These are phyloP conservation scores for Ophiostoma montium DNA, from an alignment of 2,329 filamentous ascomycete genomes.

Conservation along the genomic window DNA sequence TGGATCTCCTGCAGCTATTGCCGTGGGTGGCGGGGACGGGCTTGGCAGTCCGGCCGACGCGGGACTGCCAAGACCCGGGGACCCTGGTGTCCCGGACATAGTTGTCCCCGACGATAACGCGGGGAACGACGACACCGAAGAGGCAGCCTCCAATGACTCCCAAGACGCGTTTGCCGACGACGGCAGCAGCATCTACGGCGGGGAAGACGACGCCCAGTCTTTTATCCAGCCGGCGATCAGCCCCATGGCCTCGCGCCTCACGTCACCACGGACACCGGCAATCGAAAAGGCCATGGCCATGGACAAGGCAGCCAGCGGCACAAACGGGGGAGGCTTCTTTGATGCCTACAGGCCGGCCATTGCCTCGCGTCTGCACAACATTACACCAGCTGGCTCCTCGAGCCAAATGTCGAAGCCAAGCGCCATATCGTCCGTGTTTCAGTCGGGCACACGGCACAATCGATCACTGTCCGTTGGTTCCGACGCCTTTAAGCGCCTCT, in stretches of 20 bases:
- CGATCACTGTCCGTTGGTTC: conserved; percentile 42
- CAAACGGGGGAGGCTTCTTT: conserved; percentile 19
- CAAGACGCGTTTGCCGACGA: conserved; percentile 17
- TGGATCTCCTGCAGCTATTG: neutral
- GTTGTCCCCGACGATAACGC: neutral
- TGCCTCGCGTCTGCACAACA: conserved; percentile 1
- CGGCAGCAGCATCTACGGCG: conserved; percentile 21
- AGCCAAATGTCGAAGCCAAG: neutral
- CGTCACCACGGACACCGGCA: conserved; percentile 39
- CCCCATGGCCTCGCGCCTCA: conserved; percentile 39
- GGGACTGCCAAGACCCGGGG: conserved; percentile 2
- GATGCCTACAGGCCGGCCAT: conserved; percentile 8
- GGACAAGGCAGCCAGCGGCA: conserved; percentile 18
- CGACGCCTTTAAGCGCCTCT: conserved; percentile 42
- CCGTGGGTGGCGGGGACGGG: neutral
- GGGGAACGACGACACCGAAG: neutral
- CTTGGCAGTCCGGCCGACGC: neutral
- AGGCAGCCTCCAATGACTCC: neutral
- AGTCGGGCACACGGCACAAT: conserved; percentile 20
- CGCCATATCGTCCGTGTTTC: conserved; percentile 8
- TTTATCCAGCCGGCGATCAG: conserved; percentile 47
- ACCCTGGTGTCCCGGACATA: neutral
- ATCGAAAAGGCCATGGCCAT: conserved; percentile 44
- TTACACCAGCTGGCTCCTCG: conserved; percentile 17
- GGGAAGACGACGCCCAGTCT: conserved; percentile 43